Evolutionary conservation across 352 stramenopile species (phyloP).

Genomic region (Achlya hypogyna): DNA sequence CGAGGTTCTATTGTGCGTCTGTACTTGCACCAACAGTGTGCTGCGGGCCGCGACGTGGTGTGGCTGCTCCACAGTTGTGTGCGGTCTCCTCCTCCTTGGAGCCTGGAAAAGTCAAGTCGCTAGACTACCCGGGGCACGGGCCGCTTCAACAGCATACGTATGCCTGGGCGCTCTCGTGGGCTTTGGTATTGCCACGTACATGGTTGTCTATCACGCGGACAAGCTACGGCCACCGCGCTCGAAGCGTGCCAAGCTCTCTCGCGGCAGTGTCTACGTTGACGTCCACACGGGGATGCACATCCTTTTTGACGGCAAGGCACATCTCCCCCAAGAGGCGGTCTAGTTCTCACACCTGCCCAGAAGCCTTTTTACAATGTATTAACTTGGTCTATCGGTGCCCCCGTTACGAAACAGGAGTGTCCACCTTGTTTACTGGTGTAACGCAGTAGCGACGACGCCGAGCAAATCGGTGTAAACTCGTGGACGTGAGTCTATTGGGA

Average conservation of each 20-base stretch:
- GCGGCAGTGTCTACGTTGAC: constrained; percentile 15
- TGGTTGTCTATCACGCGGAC: background rate
- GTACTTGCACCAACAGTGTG: background rate
- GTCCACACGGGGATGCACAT: constrained; percentile 1
- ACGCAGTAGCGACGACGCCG: no score
- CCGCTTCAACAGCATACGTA: background rate
- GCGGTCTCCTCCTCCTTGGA: background rate
- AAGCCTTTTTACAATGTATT: no score
- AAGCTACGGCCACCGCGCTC: background rate
- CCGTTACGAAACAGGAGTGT: no score
- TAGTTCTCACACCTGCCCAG: no score
- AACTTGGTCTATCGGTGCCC: no score
- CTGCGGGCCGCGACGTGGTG: background rate
- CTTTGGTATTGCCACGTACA: background rate
- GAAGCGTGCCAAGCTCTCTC: background rate
- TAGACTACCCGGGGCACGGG: background rate
- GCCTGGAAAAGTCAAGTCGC: constrained; percentile 7
- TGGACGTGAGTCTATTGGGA: no score
- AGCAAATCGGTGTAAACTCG: no score
- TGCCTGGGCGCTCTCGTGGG: background rate
- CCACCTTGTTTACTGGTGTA: no score
- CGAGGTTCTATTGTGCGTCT: background rate
- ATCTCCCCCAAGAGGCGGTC: background rate
- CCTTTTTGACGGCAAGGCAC: no score
- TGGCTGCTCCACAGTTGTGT: background rate